Percentiles rank a stretch among this genome's conserved stretches.
phyloP scores from a whole-genome alignment of 306 rosid species.

The Dryas alaskensis region DNA sequence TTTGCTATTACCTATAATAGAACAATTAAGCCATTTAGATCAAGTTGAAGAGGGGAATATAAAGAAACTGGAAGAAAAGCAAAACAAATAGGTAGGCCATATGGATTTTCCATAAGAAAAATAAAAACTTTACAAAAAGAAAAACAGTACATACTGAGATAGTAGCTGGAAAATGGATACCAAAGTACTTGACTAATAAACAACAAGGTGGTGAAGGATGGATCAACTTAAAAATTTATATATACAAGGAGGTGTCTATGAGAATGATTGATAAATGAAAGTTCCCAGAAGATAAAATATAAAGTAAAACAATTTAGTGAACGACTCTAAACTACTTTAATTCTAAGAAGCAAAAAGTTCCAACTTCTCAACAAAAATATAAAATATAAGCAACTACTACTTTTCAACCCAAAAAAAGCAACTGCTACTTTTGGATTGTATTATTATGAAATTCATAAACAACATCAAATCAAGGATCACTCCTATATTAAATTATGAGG shows the following conservation, averaged over 20 bases:
- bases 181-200: background rate
- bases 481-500: background rate
- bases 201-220: background rate
- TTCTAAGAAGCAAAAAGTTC: background rate
- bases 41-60: conserved; percentile 27
- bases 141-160: background rate
- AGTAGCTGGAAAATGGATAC: background rate
- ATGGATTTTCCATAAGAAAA: conserved; percentile 12
- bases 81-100: conserved; percentile 7
- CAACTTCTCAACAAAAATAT: background rate
- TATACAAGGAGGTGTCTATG: background rate
- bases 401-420: too few relatives aligned
- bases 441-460: background rate
- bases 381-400: background rate
- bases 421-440: too few relatives aligned
- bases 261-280: background rate
- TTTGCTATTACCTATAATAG: conserved; percentile 70
- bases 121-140: background rate
- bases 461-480: background rate
- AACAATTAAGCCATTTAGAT: conserved; percentile 34
- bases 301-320: background rate
- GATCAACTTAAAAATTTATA: background rate
- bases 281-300: background rate
- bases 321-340: background rate
- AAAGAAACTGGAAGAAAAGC: conserved; percentile 16